Conservation (phyloP, 257 asterid species). For the Nicotiana obtusifolia region DNA sequence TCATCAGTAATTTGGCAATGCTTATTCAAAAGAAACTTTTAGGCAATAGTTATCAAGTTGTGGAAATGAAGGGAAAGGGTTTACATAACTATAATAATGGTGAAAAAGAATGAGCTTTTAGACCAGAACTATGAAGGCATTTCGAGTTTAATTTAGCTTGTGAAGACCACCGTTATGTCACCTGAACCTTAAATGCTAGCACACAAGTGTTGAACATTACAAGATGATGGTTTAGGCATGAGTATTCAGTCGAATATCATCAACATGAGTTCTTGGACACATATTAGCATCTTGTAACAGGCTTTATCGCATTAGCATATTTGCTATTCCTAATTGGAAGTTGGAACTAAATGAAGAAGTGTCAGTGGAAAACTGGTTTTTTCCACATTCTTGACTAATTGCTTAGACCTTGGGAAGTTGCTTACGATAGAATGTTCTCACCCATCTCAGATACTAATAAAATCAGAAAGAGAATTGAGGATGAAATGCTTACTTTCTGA, state of each 20-base stretch:
- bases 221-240: background rate
- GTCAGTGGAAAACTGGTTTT: background rate
- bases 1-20: background rate
- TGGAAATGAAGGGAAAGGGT: background rate
- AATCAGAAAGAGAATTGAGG: background rate
- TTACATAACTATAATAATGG: background rate
- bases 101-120: background rate
- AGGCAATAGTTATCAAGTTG: background rate
- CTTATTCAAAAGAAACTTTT: background rate
- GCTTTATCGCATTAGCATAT: background rate
- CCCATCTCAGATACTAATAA: background rate
- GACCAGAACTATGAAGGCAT: background rate
- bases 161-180: background rate
- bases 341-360: background rate
- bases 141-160: background rate
- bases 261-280: background rate
- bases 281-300: background rate
- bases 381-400: background rate
- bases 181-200: background rate
- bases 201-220: background rate
- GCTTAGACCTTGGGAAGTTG: background rate
- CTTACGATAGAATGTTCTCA: background rate
- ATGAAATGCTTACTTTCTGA: constrained; percentile 61
- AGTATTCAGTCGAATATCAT: background rate
- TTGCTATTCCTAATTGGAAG: background rate